Evolutionary conservation across 208 protist species (phyloP), one percentile per base, ranked within the genome.

Genomic region (Leptomonas seymouri): DNA sequence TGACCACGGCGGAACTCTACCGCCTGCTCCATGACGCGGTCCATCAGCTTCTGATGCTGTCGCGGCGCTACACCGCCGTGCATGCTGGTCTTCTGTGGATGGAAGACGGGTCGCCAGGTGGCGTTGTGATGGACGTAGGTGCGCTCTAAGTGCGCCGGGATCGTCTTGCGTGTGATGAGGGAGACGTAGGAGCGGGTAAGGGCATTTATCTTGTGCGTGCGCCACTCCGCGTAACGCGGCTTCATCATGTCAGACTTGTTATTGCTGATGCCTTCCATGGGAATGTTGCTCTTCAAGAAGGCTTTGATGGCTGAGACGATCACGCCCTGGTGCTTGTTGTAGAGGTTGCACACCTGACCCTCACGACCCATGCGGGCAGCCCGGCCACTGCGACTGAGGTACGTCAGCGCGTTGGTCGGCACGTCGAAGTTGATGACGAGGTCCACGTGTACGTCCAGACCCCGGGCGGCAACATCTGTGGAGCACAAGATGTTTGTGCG

Each of bases 401-500:
- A 97, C 3, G 76, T 60, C 27, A 91, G 56, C 41, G 91, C 80
- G 77, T 93, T 93, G 14, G 81, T 91, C 21, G 91, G 91, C 71
- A 97, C 87, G 36, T 89, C 78, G 46, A 93, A 93, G 64, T 97
- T 97, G 46, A 97, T 74, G n/a, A 97, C 82, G 21, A 89, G 36
- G 68, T 94, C 92, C n/a, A 93, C 88, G 74, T 95, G 86, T 31
- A 93, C 36, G 74, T 95, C 93, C 11, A 93, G 55, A 14, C 93
- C 93, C 30, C 93, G 81, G 18, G 91, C 86, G 46, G 93, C 92
- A 27, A 98, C 60, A 69, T 97, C 93, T 2, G 94, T 97, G 12
- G 92, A 87, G 57, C 97, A 94, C 16, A 98, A 82, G 45, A 98
- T 91, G 61, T 85, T 90, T 46, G 90, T 94, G 14, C 90, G 77